These are phyloP conservation scores for Tetrahymena malaccensis DNA, from an alignment of 73 alveolate genomes.

Conservation along the genomic window DNA sequence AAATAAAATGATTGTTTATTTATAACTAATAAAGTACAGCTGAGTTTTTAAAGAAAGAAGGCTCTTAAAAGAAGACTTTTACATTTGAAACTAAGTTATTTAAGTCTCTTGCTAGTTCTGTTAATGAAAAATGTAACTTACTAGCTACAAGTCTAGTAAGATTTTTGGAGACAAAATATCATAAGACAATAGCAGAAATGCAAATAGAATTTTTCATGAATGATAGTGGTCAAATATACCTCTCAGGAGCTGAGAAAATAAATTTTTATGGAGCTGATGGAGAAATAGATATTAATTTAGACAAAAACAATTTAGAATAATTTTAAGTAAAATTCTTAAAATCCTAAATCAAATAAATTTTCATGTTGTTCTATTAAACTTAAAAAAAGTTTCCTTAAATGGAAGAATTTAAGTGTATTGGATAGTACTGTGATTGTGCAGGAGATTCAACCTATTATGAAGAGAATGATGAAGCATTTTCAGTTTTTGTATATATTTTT, in stretches of 20 bases:
- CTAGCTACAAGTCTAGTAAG: background rate
- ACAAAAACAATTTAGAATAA: background rate
- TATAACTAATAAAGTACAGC: background rate
- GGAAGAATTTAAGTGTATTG: constrained; percentile 26
- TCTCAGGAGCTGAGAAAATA: constrained; percentile 9
- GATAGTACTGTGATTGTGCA: constrained; percentile 29
- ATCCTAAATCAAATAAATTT: no score
- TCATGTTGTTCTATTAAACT: no score
- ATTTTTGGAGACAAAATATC: constrained; percentile 19
- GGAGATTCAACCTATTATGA: constrained; percentile 19
- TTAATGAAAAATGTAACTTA: constrained; percentile 13
- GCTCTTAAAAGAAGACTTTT: background rate
- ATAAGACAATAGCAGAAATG: background rate
- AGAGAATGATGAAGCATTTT: constrained; percentile 30
- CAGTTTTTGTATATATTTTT: constrained; percentile 1
- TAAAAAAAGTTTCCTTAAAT: background rate
- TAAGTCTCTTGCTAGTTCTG: constrained; percentile 18
- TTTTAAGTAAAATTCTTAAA: background rate
- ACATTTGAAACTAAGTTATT: background rate
- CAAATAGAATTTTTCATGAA: constrained; percentile 30
- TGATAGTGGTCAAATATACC: constrained; percentile 17
- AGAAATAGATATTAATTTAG: background rate
- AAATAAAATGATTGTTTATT: background rate
- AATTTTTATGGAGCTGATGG: constrained; percentile 15
- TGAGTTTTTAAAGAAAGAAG: constrained; percentile 25